Evolutionary conservation across 352 stramenopile species (phyloP), one percentile per base, ranked within the genome.

Genomic region (Phytopythium mirpurense): DNA sequence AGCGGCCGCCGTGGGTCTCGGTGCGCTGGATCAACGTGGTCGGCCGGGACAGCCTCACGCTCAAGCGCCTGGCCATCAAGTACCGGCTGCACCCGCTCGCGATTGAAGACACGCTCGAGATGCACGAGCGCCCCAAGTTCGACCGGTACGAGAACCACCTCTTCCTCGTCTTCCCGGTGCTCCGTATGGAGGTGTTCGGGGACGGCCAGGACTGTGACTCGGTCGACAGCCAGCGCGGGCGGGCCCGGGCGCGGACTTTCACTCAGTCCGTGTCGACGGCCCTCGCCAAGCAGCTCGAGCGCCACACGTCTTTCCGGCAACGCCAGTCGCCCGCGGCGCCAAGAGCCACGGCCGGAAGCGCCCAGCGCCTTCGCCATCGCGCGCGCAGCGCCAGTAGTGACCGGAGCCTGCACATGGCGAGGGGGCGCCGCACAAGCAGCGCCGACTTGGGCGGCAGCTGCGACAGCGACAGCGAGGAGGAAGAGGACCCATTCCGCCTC

Each of bases 21-120:
- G 78, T 90, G 40, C 86, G 86, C 14, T 95, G 83, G 83, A 93
- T 94, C 56, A 93, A 95, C 64, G 62, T 95, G 48, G 74, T 89
- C 57, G 75, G 81, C 38, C 76, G 77, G 51, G 78, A 90, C 63
- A 88, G 75, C 29, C 49, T 94, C 15, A 90, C 88, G 43, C 80
- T 95, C 45, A 94, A 93, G 59, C 73, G 82, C 23, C 64, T 94
- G 24, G 83, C 85, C 45, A 94, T 95, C 66, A 95, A 94, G 67
- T 91, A 94, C 60, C 72, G 80, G 19, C 63, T 95, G 9, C 86
- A 95, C 46, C 85, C 85, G 16, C 69, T 95, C 0, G 85, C 83
- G 3, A 80, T 95, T 19, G 85, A 95, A 53, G 85, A 95, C 55
- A 92, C 77, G 21, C 84, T 95, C 24, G 80, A 94, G 56, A 81